These are phyloP conservation scores for Bacidia gigantensis DNA, from an alignment of 495 filamentous ascomycete species.

Conservation along the genomic window DNA sequence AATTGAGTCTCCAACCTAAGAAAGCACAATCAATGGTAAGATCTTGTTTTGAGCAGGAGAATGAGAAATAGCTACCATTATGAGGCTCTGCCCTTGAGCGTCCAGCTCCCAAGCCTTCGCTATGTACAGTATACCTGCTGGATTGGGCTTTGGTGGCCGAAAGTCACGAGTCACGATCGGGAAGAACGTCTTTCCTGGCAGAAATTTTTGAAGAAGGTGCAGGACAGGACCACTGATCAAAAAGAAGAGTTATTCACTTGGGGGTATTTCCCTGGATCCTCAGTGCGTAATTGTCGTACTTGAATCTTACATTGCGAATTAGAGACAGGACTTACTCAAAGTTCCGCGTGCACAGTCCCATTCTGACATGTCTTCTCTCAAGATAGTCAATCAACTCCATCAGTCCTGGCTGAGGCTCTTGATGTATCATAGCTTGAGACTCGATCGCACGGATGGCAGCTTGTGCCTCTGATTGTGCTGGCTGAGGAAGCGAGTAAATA, in stretches of 20 bases:
- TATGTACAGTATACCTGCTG: conserved; percentile 77
- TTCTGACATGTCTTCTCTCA: conserved; percentile 46
- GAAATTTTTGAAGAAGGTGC: conserved; percentile 62
- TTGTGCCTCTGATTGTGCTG: conserved; percentile 50
- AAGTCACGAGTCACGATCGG: conserved; percentile 83
- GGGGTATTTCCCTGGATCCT: neutral
- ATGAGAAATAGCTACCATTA: conserved; percentile 47
- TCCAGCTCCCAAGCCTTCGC: conserved; percentile 56
- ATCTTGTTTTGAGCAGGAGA: neutral
- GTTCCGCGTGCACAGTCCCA: conserved; percentile 88
- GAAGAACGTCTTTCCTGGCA: conserved; percentile 49
- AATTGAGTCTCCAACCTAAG: conserved; percentile 72
- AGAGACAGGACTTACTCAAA: conserved; percentile 48
- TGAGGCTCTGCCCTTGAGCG: conserved; percentile 35
- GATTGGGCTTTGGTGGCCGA: conserved; percentile 73
- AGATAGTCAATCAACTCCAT: conserved; percentile 65
- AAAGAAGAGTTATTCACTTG: too few species aligned
- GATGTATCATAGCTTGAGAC: conserved; percentile 58
- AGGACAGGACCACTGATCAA: conserved; percentile 50
- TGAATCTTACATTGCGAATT: too few species aligned
- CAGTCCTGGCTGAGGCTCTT: conserved; percentile 71
- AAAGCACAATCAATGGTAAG: conserved; percentile 28
- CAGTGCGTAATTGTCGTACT: neutral
- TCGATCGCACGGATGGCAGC: conserved; percentile 66
- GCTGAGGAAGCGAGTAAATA: conserved; percentile 55